Evolutionary conservation across 225 moss, liverwort and hornwort genomes (phyloP).

Genomic region (Neckera pumila): DNA sequence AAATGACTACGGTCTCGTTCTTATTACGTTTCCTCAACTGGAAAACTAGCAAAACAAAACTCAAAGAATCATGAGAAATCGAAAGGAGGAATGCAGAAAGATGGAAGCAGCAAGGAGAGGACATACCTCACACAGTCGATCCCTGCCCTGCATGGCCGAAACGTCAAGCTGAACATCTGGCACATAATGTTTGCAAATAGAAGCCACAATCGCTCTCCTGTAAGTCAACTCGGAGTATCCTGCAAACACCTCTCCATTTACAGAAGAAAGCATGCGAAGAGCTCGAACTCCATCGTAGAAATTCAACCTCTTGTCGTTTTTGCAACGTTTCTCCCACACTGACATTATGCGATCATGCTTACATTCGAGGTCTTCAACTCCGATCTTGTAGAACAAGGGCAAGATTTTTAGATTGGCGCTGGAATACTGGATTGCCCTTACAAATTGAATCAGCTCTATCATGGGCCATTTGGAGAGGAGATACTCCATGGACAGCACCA

Average conservation of each 20-base stretch:
- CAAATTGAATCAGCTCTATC: neutral
- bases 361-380: neutral
- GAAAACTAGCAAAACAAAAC: neutral
- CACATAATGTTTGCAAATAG: neutral
- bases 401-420: neutral
- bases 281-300: accelerated
- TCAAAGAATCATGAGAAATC: neutral
- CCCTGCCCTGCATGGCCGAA: neutral
- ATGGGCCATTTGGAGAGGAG: neutral
- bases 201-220: neutral
- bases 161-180: neutral
- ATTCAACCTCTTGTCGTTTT: neutral
- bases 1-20: neutral
- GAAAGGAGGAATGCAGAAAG: neutral
- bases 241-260: neutral
- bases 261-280: neutral
- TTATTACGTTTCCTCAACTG: neutral
- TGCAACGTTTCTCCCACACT: neutral
- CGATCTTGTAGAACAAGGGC: neutral
- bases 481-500: neutral
- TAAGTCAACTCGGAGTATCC: neutral
- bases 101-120: neutral
- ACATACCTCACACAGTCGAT: neutral
- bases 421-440: neutral
- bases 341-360: neutral